These are phyloP conservation scores for Perilla frutescens DNA, from an alignment of 257 asterid genomes.

Conservation along the genomic window DNA sequence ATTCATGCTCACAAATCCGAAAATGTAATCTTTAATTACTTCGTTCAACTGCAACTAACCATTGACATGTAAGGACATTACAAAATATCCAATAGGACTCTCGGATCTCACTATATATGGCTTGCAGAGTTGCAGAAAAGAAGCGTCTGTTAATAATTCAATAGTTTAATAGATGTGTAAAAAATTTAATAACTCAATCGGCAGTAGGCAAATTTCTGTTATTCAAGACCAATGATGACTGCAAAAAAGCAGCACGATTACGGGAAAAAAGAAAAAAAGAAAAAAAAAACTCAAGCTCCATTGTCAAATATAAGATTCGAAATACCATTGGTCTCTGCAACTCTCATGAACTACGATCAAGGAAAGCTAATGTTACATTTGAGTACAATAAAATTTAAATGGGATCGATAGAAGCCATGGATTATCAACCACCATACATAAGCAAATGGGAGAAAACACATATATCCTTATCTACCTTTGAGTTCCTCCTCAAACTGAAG, in stretches of 20 bases:
- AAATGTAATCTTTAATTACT: no score
- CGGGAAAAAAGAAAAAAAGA: no score
- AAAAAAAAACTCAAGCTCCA: slow-evolving; percentile 3
- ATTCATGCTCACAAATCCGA: no score
- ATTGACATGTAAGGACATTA: no score
- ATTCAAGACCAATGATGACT: background rate
- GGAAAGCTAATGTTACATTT: slow-evolving; percentile 30
- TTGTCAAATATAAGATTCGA: slow-evolving; percentile 30
- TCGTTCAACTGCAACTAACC: no score
- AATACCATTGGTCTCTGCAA: slow-evolving; percentile 10
- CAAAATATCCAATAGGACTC: no score
- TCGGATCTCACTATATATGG: no score
- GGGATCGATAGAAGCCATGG: background rate
- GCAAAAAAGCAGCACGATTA: background rate
- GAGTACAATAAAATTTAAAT: slow-evolving; percentile 22
- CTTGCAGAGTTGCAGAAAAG: no score
- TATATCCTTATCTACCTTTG: slow-evolving; percentile 53
- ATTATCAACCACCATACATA: slow-evolving; percentile 7
- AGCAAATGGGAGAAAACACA: background rate
- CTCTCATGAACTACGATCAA: slow-evolving; percentile 10
- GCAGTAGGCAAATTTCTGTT: background rate
- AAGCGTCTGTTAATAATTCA: no score
- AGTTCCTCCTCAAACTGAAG: slow-evolving; percentile 81
- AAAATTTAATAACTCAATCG: no score
- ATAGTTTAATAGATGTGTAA: no score